phyloP scores from a whole-genome alignment of 331 rosid genomes.

The Prunus yedoensis region DNA sequence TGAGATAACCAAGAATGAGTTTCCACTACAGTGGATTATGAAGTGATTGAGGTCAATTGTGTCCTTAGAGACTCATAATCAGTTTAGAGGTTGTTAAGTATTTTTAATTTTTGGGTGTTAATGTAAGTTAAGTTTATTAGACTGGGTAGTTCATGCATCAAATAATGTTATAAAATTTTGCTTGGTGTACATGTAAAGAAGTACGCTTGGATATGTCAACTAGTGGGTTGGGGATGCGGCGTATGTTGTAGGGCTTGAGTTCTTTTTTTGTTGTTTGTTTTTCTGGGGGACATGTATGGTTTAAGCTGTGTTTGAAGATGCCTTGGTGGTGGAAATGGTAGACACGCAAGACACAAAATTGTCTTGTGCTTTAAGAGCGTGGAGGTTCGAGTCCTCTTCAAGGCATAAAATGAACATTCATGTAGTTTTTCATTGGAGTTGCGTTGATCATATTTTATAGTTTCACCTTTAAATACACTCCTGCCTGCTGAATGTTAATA shows the following conservation, averaged over 20 bases:
- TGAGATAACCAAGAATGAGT: neutral
- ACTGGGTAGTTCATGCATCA: neutral
- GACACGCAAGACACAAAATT: constrained; percentile 15
- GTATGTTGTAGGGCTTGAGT: neutral
- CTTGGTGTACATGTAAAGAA: neutral
- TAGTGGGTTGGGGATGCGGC: neutral
- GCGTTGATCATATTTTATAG: neutral
- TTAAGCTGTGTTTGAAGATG: neutral
- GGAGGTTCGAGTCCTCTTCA: constrained; percentile 31
- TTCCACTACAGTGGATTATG: neutral
- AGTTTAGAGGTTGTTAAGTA: neutral
- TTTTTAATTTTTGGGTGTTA: neutral
- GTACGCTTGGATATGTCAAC: no score
- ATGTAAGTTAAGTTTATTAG: neutral
- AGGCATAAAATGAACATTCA: constrained; percentile 10
- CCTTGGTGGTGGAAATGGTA: constrained; percentile 30
- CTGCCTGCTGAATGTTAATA: neutral
- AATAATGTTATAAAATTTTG: neutral
- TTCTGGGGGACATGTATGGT: neutral
- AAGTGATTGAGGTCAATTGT: neutral
- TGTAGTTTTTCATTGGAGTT: neutral
- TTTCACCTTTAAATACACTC: neutral
- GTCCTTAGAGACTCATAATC: neutral
- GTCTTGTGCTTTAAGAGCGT: constrained; percentile 23
- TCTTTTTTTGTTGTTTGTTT: neutral